A percentile compares a stretch with the other conserved stretches of the same genome.
Conservation (phyloP, 768 basidiomycete genomes). For the Lyophyllum semitale region DNA sequence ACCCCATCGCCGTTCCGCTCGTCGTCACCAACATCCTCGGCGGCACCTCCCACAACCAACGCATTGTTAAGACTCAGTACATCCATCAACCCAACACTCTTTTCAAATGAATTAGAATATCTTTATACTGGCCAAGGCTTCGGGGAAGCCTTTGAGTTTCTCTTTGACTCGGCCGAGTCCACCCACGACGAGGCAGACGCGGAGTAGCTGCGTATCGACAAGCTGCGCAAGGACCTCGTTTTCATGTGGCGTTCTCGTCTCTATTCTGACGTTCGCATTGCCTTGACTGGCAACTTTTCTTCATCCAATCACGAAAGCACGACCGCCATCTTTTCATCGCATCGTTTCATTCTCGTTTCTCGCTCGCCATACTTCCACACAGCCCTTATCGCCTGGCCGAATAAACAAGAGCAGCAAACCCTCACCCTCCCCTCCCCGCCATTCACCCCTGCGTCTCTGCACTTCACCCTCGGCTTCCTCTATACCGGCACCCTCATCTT, state of each 20-base stretch:
- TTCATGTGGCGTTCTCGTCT: constrained; percentile 97
- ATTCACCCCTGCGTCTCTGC: constrained; percentile 91
- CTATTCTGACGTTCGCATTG: constrained; percentile 88
- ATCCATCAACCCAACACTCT: constrained; percentile 75
- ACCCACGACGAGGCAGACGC: constrained; percentile 46
- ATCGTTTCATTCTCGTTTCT: constrained; percentile 90
- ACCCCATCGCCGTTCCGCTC: constrained; percentile 42
- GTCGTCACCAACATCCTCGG: constrained; percentile 48
- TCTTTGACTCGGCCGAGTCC: constrained; percentile 70
- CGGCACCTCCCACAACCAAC: constrained; percentile 38
- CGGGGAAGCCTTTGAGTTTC: constrained; percentile 85
- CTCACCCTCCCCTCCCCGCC: constrained; percentile 86
- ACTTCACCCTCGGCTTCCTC: constrained; percentile 92
- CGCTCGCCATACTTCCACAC: constrained; percentile 86
- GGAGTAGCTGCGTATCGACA: constrained; percentile 66
- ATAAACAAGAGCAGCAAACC: constrained; percentile 49
- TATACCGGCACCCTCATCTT: constrained; percentile 95
- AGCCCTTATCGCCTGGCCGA: constrained; percentile 70
- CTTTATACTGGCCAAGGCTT: constrained; percentile 92
- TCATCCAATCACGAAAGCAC: constrained; percentile 65
- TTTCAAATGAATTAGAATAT: constrained; percentile 90
- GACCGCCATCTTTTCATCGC: constrained; percentile 86
- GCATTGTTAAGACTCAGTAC: constrained; percentile 64
- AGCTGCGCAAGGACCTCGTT: constrained; percentile 89
- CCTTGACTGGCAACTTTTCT: constrained; percentile 70